Evolutionary conservation across 1,284 basidiomycete genomes (phyloP).

Genomic region (Trametes pubescens): DNA sequence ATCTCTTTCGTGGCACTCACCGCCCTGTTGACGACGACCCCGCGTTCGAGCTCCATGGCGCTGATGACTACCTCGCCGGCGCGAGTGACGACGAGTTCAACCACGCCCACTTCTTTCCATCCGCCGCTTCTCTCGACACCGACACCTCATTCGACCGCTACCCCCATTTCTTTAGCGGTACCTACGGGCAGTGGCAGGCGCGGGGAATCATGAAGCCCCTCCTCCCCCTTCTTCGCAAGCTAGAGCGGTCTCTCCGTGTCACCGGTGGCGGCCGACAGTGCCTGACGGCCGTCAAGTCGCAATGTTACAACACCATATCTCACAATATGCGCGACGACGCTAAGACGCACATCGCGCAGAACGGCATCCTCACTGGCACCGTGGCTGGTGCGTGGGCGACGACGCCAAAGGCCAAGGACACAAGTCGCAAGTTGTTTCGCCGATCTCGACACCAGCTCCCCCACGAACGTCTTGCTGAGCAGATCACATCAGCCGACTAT

Average conservation of each 20-base stretch:
- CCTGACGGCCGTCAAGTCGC: neutral
- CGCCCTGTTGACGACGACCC: too few species aligned
- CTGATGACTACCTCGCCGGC: neutral
- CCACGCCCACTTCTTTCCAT: neutral
- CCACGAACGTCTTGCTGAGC: neutral
- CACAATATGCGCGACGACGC: neutral
- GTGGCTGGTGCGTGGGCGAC: slow-evolving; percentile 3
- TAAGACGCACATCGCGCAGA: neutral
- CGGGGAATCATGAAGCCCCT: neutral
- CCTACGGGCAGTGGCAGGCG: slow-evolving; percentile 9
- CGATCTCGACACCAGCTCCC: neutral
- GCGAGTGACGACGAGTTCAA: neutral
- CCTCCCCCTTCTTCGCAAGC: neutral
- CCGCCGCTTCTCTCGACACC: neutral
- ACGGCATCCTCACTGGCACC: neutral
- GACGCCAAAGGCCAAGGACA: too few species aligned
- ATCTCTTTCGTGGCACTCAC: neutral
- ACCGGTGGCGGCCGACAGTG: neutral
- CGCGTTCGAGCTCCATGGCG: neutral
- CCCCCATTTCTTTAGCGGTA: slow-evolving; percentile 3
- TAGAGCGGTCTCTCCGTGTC: neutral
- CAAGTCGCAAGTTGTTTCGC: neutral
- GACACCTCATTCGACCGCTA: neutral
- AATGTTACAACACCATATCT: slow-evolving; percentile 9
- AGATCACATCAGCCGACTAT: neutral